Conservation (phyloP, 768 basidiomycete species). For the Polyporus arcularius region DNA sequence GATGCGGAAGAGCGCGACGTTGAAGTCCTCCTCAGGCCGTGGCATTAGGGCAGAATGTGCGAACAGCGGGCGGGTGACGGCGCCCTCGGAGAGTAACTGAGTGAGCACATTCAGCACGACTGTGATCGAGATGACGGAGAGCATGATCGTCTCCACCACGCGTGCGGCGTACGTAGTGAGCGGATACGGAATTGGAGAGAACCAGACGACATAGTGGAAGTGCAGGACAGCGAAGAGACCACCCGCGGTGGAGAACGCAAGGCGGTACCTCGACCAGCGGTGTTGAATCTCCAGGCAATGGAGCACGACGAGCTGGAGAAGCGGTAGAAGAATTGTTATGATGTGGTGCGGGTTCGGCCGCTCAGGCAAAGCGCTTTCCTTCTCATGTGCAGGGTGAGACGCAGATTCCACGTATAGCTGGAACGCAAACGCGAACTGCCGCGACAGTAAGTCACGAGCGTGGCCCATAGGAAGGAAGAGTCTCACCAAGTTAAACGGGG, state of each 20-base stretch:
- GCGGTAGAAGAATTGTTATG: constrained; percentile 71
- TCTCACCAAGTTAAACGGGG: constrained; percentile 73
- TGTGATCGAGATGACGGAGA: constrained; percentile 59
- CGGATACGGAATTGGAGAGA: constrained; percentile 54
- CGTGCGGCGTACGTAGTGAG: constrained; percentile 75
- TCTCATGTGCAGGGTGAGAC: constrained; percentile 54
- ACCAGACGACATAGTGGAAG: constrained; percentile 64
- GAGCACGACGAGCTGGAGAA: constrained; percentile 69
- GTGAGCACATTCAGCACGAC: constrained; percentile 61
- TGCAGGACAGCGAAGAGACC: constrained; percentile 62
- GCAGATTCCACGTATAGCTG: constrained; percentile 74
- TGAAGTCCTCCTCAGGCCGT: constrained; percentile 72
- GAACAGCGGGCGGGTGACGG: constrained; percentile 59
- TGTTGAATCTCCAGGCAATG: constrained; percentile 69
- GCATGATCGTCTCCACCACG: constrained; percentile 65
- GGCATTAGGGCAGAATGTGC: constrained; percentile 49
- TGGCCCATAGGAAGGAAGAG: not conserved
- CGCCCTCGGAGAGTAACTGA: constrained; percentile 64
- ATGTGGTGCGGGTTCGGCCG: constrained; percentile 74
- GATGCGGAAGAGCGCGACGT: constrained; percentile 66
- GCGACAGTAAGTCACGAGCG: not conserved
- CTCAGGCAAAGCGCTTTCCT: constrained; percentile 47
- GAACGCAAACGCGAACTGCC: constrained; percentile 75
- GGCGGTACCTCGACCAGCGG: constrained; percentile 63
- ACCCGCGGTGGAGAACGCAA: constrained; percentile 66